These are phyloP conservation scores for Nemania serpens DNA, from an alignment of 2,329 filamentous ascomycete genomes.

Conservation along the genomic window DNA sequence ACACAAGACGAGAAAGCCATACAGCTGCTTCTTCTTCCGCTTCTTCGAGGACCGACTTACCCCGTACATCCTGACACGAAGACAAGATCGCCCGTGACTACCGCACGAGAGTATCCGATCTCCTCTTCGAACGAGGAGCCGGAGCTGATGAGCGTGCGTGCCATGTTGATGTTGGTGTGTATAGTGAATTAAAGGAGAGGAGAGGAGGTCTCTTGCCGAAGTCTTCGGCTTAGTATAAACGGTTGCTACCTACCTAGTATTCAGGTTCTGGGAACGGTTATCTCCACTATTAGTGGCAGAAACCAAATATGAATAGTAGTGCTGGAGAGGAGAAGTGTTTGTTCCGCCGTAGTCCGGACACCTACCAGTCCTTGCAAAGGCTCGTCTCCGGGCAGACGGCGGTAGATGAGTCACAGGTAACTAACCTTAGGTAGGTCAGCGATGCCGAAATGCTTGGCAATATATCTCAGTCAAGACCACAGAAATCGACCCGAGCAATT, in stretches of 20 bases:
- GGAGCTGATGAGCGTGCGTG: slow-evolving; percentile 24
- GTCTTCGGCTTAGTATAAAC: not conserved
- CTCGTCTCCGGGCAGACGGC: not conserved
- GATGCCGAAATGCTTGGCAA: slow-evolving; percentile 4
- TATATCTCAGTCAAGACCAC: not conserved
- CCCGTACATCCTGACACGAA: slow-evolving; percentile 29
- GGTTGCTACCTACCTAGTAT: not conserved
- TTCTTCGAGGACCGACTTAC: slow-evolving; percentile 6
- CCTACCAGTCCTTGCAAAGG: not conserved
- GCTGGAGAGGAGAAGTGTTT: not conserved
- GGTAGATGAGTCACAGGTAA: slow-evolving; percentile 12
- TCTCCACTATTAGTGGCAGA: not conserved
- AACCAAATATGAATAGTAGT: not conserved
- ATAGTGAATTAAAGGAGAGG: not conserved
- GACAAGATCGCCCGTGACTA: slow-evolving; percentile 24
- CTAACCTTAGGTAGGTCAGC: no score
- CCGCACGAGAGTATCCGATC: slow-evolving; percentile 27
- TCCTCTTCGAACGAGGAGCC: slow-evolving; percentile 25
- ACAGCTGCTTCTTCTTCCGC: not conserved
- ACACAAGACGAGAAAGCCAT: not conserved
- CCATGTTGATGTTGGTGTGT: not conserved
- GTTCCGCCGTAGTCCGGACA: not conserved
- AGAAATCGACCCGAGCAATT: not conserved
- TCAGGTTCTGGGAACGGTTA: not conserved
- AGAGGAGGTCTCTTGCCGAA: not conserved